Evolutionary conservation across 805 yeast species (phyloP).

Genomic region (Debaryomyces castellii): DNA sequence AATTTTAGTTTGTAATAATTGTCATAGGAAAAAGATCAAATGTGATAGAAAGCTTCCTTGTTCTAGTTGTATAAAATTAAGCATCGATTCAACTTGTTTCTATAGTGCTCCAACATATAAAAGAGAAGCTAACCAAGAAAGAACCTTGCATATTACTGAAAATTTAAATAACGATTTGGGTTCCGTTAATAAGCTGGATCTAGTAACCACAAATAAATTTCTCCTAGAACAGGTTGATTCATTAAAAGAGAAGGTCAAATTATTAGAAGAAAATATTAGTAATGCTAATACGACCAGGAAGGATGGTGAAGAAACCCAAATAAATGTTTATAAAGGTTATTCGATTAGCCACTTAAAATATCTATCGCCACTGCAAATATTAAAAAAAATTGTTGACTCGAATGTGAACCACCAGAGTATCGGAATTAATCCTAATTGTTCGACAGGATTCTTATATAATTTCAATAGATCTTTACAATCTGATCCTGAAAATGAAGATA

Average conservation of each 20-base stretch:
- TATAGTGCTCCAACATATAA: slow-evolving; percentile 3
- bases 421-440: background rate
- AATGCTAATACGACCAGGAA: no score
- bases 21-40: slow-evolving; percentile 48
- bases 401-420: background rate
- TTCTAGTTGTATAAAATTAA: slow-evolving; percentile 14
- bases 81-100: slow-evolving; percentile 5
- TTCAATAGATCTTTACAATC: background rate
- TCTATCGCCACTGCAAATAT: background rate
- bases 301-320: no score
- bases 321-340: no score
- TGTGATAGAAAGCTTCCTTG: slow-evolving; percentile 37
- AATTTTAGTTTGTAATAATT: slow-evolving; percentile 46
- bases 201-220: background rate
- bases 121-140: background rate
- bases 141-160: background rate
- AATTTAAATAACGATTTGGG: background rate
- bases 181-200: background rate
- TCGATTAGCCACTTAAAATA: background rate
- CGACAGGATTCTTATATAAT: background rate
- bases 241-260: background rate
- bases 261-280: background rate
- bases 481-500: background rate
- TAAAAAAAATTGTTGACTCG: background rate
- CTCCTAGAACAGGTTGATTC: slow-evolving; percentile 1